phyloP scores from a whole-genome alignment of 768 basidiomycete genomes.

The Pilatotrama ljubarskyi region DNA sequence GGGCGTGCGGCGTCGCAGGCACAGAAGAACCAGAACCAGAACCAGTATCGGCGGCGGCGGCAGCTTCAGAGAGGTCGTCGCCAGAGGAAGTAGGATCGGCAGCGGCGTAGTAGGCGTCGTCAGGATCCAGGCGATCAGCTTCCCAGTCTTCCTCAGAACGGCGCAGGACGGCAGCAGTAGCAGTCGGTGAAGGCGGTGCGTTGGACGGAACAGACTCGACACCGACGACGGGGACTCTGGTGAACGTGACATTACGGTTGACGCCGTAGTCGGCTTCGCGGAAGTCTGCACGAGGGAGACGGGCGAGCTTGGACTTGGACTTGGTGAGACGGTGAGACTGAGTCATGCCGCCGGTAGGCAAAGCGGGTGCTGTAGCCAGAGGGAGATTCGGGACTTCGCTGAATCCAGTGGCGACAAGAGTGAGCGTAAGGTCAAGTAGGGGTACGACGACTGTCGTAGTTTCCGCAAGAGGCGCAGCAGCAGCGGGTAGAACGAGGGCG shows the following conservation, averaged over 20 bases:
- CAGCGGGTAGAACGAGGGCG: conserved; percentile 15
- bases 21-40: background rate
- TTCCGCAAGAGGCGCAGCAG: conserved; percentile 17
- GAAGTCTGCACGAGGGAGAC: conserved; percentile 9
- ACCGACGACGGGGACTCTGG: background rate
- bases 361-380: background rate
- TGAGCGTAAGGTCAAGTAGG: conserved; percentile 2
- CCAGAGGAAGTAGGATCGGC: background rate
- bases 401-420: conserved; percentile 12
- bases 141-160: conserved; percentile 7
- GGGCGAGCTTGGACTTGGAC: background rate
- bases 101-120: background rate
- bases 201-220: conserved; percentile 5
- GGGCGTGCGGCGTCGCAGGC: background rate
- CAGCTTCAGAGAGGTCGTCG: background rate
- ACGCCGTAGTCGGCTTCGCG: conserved; percentile 21
- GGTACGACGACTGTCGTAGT: conserved; percentile 14
- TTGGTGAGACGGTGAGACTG: background rate
- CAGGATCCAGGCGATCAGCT: background rate
- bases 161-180: background rate
- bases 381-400: conserved; percentile 19
- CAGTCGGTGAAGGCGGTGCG: background rate
- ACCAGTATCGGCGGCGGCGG: background rate
- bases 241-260: conserved; percentile 10
- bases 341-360: background rate